phyloP scores from a whole-genome alignment of 1,139 yeast genomes.

The Blastobotrys serpentis region DNA sequence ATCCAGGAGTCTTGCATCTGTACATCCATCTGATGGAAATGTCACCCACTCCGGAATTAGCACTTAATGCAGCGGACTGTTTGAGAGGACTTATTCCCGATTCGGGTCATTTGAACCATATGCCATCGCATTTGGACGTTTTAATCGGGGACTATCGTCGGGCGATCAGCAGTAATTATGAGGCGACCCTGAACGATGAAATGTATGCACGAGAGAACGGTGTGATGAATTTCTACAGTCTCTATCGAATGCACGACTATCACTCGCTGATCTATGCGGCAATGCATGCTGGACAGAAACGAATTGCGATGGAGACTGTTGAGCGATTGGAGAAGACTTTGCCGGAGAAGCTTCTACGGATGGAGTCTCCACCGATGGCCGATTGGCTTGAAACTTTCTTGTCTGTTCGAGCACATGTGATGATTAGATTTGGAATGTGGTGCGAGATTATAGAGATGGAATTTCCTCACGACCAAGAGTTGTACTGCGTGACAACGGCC shows the following conservation, averaged over 20 bases:
- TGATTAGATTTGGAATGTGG: slow-evolving; percentile 14
- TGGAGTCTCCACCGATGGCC: slow-evolving; percentile 16
- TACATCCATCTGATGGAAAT: slow-evolving; percentile 12
- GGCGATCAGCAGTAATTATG: slow-evolving; percentile 4
- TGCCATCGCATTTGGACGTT: slow-evolving; percentile 14
- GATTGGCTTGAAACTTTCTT: slow-evolving; percentile 13
- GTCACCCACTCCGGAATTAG: slow-evolving; percentile 12
- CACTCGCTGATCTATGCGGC: slow-evolving; percentile 13
- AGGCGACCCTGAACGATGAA: slow-evolving; percentile 8
- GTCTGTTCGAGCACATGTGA: slow-evolving; percentile 6
- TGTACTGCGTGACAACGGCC: slow-evolving; percentile 13
- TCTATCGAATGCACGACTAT: slow-evolving; percentile 13
- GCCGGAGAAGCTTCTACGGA: slow-evolving; percentile 6
- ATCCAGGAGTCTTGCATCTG: slow-evolving; percentile 11
- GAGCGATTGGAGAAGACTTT: slow-evolving; percentile 8
- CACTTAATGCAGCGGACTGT: slow-evolving; percentile 7
- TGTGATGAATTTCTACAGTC: slow-evolving; percentile 6
- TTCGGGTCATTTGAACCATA: slow-evolving; percentile 13
- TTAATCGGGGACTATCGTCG: slow-evolving; percentile 11
- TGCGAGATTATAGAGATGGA: slow-evolving; percentile 1
- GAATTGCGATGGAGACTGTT: slow-evolving; percentile 6
- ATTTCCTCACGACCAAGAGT: slow-evolving; percentile 6
- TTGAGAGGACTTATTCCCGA: slow-evolving; percentile 12
- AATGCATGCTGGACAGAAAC: slow-evolving; percentile 10
- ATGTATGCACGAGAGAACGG: slow-evolving; percentile 4